phyloP scores from a whole-genome alignment of 257 asterid species.

The Verbena officinalis region DNA sequence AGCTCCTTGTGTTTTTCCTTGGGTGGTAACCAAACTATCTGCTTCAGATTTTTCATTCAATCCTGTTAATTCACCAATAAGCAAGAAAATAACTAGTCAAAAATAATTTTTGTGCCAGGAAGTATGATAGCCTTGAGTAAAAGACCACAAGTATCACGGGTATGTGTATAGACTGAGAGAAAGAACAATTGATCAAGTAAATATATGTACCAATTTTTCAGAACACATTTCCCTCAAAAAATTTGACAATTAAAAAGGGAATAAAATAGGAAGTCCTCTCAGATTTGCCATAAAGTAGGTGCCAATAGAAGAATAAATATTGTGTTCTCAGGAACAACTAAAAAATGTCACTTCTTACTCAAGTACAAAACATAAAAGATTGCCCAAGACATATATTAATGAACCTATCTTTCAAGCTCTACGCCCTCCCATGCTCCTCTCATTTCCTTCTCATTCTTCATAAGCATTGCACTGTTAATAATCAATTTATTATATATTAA shows the following conservation, averaged over 20 bases:
- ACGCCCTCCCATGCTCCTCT: conserved; percentile 4
- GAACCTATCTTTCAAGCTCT: neutral
- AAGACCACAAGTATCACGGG: conserved; percentile 10
- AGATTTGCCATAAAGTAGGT: neutral
- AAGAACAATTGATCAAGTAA: conserved; percentile 3
- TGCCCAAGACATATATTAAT: neutral
- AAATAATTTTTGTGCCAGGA: neutral
- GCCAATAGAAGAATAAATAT: too few relatives aligned
- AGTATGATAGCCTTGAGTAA: neutral
- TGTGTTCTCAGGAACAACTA: neutral
- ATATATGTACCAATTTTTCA: neutral
- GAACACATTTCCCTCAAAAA: conserved; percentile 17
- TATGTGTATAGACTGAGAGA: neutral
- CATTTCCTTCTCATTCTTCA: neutral
- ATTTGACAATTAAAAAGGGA: neutral
- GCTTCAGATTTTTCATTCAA: conserved; percentile 44
- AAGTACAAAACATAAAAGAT: conserved; percentile 1
- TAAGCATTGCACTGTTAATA: neutral
- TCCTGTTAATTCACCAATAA: conserved; percentile 37
- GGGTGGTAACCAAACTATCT: conserved; percentile 39
- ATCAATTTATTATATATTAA: neutral
- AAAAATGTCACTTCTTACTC: neutral
- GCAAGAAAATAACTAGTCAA: conserved; percentile 22
- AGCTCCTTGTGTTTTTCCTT: conserved; percentile 42
- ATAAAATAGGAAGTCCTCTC: neutral